phyloP scores from a whole-genome alignment of 306 rosid genomes.

The Trifolium pratense region DNA sequence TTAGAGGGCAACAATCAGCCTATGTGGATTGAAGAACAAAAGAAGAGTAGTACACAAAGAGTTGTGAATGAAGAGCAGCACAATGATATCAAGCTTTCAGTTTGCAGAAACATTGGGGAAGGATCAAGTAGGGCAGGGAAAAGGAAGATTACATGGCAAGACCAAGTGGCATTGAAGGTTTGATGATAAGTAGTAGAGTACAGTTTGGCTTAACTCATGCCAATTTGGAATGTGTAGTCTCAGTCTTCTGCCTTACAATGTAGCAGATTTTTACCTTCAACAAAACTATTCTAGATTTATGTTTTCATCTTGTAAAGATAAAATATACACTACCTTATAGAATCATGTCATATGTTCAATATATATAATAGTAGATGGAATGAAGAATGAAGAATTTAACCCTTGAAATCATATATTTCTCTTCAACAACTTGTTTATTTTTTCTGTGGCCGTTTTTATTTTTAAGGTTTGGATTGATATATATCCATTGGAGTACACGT shows the following conservation, averaged over 20 bases:
- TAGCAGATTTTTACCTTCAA: constrained; percentile 38
- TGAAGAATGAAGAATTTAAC: constrained; percentile 54
- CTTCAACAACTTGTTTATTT: no score
- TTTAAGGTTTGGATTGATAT: constrained; percentile 12
- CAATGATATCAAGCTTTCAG: constrained; percentile 68
- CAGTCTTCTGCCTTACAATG: not conserved
- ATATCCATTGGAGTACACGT: constrained; percentile 1
- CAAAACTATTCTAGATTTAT: constrained; percentile 37
- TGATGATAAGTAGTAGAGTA: constrained; percentile 28
- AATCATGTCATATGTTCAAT: constrained; percentile 49
- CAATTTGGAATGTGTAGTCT: constrained; percentile 41
- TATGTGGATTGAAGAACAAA: constrained; percentile 62
- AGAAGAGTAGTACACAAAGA: constrained; percentile 66
- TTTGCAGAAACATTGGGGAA: constrained; percentile 70
- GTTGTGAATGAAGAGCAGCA: constrained; percentile 67
- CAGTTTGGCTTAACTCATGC: constrained; percentile 17
- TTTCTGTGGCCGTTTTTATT: not conserved
- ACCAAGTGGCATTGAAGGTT: constrained; percentile 92
- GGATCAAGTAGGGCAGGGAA: constrained; percentile 80
- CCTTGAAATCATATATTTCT: constrained; percentile 39
- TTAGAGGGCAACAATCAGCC: constrained; percentile 58
- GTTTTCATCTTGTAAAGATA: constrained; percentile 59
- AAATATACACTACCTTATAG: constrained; percentile 39
- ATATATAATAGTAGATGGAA: constrained; percentile 52
- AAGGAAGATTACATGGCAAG: constrained; percentile 99